phyloP scores from a whole-genome alignment of 139 green algal genomes.

The Axilococcus clingmanii region DNA sequence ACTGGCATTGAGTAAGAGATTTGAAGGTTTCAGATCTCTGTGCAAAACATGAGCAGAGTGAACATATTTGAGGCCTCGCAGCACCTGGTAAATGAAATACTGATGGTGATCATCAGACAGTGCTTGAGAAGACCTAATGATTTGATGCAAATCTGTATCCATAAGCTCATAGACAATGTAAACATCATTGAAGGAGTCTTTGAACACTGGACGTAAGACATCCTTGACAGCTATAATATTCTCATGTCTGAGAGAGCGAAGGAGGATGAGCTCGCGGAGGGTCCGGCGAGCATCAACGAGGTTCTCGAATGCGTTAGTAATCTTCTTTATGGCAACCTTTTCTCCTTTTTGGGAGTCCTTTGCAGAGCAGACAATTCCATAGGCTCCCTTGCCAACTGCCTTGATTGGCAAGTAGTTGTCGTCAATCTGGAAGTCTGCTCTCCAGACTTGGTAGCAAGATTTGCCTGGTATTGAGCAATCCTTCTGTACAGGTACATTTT shows the following conservation, averaged over 20 bases:
- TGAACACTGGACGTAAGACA: conserved; percentile 37
- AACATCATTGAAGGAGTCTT: conserved; percentile 76
- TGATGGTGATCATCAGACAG: conserved; percentile 96
- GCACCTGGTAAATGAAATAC: conserved; percentile 97
- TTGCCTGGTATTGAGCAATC: conserved; percentile 76
- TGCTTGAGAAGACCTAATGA: conserved; percentile 88
- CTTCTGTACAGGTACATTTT: conserved; percentile 55
- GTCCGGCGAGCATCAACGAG: conserved; percentile 83
- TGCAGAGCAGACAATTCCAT: conserved; percentile 95
- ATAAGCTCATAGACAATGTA: conserved; percentile 99
- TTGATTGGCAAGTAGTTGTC: conserved; percentile 65
- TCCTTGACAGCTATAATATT: conserved; percentile 78
- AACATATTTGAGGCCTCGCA: conserved; percentile 86
- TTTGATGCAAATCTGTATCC: conserved; percentile 99
- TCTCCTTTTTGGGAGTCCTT: conserved; percentile 57
- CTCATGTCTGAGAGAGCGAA: conserved; percentile 78
- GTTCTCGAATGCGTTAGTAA: conserved; percentile 95
- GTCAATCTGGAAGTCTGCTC: conserved; percentile 88
- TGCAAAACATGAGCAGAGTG: conserved; percentile 85
- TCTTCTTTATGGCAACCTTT: conserved; percentile 97
- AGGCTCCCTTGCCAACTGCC: conserved; percentile 91
- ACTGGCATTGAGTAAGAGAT: conserved; percentile 92
- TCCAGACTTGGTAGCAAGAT: conserved; percentile 69
- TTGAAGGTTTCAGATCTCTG: conserved; percentile 94
- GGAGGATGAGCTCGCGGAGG: conserved; percentile 90